Conservation (phyloP, 495 filamentous ascomycete species). For the Penicillium argentinense region DNA sequence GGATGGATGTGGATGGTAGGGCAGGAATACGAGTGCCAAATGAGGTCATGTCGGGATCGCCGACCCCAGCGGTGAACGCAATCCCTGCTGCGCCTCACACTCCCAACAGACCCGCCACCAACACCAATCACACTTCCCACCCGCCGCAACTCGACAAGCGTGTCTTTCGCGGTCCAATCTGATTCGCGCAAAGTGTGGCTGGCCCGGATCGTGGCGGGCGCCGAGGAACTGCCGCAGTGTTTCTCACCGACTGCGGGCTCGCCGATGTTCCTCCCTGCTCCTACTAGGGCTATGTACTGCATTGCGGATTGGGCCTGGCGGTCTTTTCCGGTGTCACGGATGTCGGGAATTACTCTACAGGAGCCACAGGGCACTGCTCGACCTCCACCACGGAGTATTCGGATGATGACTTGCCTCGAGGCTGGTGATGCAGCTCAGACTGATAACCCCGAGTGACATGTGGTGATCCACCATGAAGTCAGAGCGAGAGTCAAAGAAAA, state of each 20-base stretch:
- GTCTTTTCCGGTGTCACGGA: conserved; percentile 1
- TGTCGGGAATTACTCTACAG: conserved; percentile 1
- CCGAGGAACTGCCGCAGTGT: conserved; percentile 7
- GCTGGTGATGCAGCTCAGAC: too few relatives aligned
- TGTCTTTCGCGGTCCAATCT: neutral
- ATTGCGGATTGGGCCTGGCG: neutral
- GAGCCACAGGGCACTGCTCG: too few relatives aligned
- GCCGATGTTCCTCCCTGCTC: neutral
- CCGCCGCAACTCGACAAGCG: too few relatives aligned
- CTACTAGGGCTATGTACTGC: conserved; percentile 4
- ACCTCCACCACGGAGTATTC: too few relatives aligned
- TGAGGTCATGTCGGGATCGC: conserved; percentile 5
- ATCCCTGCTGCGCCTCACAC: conserved; percentile 27
- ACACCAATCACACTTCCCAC: too few relatives aligned
- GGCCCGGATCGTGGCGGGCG: conserved; percentile 17
- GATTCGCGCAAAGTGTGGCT: conserved; percentile 21
- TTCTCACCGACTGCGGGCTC: conserved; percentile 11
- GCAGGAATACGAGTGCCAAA: conserved; percentile 1
- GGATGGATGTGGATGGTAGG: neutral
- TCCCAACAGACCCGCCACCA: too few relatives aligned
- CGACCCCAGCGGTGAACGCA: conserved; percentile 19
- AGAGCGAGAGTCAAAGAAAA: too few relatives aligned
- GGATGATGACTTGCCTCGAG: too few relatives aligned
- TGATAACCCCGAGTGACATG: too few relatives aligned
- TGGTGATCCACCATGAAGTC: too few relatives aligned